Conservation (phyloP, 2,329 filamentous ascomycete species). For the Ramichloridium luteum region DNA sequence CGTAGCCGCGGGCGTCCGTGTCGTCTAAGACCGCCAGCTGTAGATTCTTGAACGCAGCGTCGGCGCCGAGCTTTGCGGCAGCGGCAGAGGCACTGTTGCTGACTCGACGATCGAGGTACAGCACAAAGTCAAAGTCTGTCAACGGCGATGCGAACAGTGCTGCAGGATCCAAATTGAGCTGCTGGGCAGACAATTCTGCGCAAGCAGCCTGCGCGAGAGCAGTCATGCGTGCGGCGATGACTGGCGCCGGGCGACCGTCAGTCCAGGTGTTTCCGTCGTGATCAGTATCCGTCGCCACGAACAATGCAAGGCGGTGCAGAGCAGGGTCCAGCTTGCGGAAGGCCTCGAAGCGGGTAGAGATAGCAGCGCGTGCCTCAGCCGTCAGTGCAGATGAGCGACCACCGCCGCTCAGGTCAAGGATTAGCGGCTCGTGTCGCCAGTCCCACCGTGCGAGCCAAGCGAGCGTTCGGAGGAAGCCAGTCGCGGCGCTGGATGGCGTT, state of each 20-base stretch:
- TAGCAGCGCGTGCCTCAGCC: slow-evolving; percentile 45
- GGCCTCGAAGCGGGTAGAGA: slow-evolving; percentile 61
- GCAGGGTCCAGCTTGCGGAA: slow-evolving; percentile 82
- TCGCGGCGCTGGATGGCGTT: slow-evolving; percentile 60
- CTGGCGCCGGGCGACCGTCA: slow-evolving; percentile 59
- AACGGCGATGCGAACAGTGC: slow-evolving; percentile 62
- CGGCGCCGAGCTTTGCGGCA: slow-evolving; percentile 33
- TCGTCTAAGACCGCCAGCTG: slow-evolving; percentile 42
- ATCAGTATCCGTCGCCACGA: slow-evolving; percentile 71
- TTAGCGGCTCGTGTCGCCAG: slow-evolving; percentile 71
- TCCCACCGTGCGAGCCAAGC: slow-evolving; percentile 78
- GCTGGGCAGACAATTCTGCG: slow-evolving; percentile 34
- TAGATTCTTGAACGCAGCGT: slow-evolving; percentile 63
- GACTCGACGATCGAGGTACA: slow-evolving; percentile 47
- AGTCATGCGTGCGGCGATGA: slow-evolving; percentile 74
- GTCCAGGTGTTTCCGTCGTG: slow-evolving; percentile 70
- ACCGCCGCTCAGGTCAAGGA: slow-evolving; percentile 52
- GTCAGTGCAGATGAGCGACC: slow-evolving; percentile 4
- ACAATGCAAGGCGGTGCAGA: slow-evolving; percentile 72
- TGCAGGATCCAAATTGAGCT: slow-evolving; percentile 31
- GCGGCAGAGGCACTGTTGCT: slow-evolving; percentile 35
- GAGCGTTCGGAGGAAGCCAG: slow-evolving; percentile 71
- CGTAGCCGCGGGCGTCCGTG: slow-evolving; percentile 39
- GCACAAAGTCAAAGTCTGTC: slow-evolving; percentile 72
- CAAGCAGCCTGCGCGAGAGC: slow-evolving; percentile 66